A percentile compares a stretch with the other conserved stretches of the same genome.
phyloP scores from a whole-genome alignment of 176 grass and related monocot genomes.

The Rhynchospora tenuis region DNA sequence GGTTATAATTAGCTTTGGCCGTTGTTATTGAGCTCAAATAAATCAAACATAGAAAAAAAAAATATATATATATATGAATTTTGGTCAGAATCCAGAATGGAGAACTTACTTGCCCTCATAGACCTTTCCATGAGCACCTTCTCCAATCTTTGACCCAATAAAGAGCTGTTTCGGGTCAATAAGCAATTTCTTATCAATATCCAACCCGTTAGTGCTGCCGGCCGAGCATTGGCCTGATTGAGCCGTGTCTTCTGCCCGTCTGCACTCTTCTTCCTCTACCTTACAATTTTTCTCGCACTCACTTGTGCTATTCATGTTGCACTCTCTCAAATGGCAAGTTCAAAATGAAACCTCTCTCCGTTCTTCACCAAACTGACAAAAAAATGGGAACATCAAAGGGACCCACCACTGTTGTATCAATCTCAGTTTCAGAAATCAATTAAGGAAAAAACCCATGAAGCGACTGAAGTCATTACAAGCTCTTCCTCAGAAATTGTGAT shows the following conservation, averaged over 20 bases:
- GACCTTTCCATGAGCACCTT: slow-evolving; percentile 97
- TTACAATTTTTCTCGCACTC: slow-evolving; percentile 14
- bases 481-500: background rate
- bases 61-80: background rate
- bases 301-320: slow-evolving; percentile 16
- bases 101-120: slow-evolving; percentile 92
- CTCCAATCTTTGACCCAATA: slow-evolving; percentile 82
- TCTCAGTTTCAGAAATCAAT: background rate
- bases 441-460: background rate
- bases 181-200: slow-evolving; percentile 77
- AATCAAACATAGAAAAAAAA: background rate
- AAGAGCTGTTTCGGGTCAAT: slow-evolving; percentile 86
- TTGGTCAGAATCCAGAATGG: background rate
- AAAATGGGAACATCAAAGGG: slow-evolving; percentile 12
- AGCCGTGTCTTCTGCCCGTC: background rate
- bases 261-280: slow-evolving; percentile 19
- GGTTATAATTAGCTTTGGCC: background rate
- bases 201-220: background rate
- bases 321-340: background rate
- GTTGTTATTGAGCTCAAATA: background rate
- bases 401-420: background rate
- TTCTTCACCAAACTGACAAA: background rate
- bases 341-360: background rate
- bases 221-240: slow-evolving; percentile 15
- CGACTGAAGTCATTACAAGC: background rate